A percentile compares a stretch with the other conserved stretches of the same genome.
These are phyloP conservation scores for Cercospora zeae-maydis DNA, from an alignment of 2,329 filamentous ascomycete species.

Conservation along the genomic window DNA sequence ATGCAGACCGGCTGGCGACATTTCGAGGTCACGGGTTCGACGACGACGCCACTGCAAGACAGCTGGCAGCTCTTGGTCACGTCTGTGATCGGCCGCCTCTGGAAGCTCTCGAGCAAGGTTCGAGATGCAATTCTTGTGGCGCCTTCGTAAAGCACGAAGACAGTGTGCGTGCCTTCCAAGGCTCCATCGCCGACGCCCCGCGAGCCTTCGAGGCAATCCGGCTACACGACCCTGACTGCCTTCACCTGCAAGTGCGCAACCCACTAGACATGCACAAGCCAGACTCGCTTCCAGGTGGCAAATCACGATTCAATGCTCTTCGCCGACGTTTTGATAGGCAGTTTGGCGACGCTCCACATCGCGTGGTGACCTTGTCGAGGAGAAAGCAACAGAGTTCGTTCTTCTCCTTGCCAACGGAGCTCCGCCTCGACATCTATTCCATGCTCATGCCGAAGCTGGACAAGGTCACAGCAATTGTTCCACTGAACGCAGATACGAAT, in stretches of 20 bases:
- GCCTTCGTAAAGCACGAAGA: conserved; percentile 28
- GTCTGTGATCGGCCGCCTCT: conserved; percentile 33
- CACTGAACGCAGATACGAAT: conserved; percentile 27
- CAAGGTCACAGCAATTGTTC: conserved; percentile 26
- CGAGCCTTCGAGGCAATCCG: conserved; percentile 1
- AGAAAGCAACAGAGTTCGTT: conserved; percentile 28
- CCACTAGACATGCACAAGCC: conserved; percentile 23
- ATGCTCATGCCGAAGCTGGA: conserved; percentile 36
- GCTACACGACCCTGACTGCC: conserved; percentile 30
- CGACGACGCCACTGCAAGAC: conserved; percentile 26
- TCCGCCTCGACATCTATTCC: conserved; percentile 57
- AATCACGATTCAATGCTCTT: conserved; percentile 19
- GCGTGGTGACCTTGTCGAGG: neutral
- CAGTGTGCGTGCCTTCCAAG: conserved; percentile 27
- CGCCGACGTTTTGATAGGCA: conserved; percentile 16
- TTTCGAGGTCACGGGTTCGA: conserved; percentile 29
- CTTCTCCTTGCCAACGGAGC: conserved; percentile 55
- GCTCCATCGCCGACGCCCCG: conserved; percentile 6
- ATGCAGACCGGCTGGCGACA: conserved; percentile 16
- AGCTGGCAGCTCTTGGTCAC: conserved; percentile 34
- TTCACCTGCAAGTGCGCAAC: conserved; percentile 27
- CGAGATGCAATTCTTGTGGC: conserved; percentile 30
- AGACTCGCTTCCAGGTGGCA: conserved; percentile 1
- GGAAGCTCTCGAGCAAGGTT: conserved; percentile 33
- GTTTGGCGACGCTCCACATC: neutral